Evolutionary conservation across 805 yeast genomes (phyloP).

Genomic region (Zygosaccharomyces rouxii): DNA sequence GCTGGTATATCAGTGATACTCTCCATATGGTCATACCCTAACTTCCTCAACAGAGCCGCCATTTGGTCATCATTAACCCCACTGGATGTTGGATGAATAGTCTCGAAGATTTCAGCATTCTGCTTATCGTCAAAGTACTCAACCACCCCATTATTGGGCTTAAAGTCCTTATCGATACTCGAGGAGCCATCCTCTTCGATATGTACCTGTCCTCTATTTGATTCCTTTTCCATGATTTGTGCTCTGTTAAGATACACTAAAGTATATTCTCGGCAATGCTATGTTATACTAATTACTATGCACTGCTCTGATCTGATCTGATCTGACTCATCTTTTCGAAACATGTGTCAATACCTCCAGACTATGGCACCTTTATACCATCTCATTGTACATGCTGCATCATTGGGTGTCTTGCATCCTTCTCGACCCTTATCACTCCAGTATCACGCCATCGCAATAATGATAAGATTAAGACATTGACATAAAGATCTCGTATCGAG

Average conservation of each 20-base stretch:
- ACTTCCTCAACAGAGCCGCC: conserved; percentile 1
- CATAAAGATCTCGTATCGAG: too few relatives aligned
- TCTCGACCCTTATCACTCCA: too few relatives aligned
- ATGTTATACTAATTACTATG: neutral
- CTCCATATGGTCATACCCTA: conserved; percentile 14
- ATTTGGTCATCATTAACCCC: conserved; percentile 1
- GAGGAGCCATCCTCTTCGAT: neutral
- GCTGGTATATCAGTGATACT: conserved; percentile 17
- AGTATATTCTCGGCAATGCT: neutral
- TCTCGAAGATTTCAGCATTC: neutral
- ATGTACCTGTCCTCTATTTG: neutral
- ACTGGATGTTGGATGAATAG: neutral
- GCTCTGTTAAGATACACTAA: too few relatives aligned
- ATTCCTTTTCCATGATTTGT: too few relatives aligned
- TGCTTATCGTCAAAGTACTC: neutral
- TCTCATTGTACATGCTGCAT: too few relatives aligned
- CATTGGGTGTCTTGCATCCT: too few relatives aligned
- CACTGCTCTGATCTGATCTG: too few relatives aligned
- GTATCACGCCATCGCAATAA: too few relatives aligned
- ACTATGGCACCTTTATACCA: too few relatives aligned
- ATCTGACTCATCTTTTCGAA: too few relatives aligned
- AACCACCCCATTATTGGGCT: neutral
- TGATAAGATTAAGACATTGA: neutral
- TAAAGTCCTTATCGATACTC: neutral
- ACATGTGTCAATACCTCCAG: too few relatives aligned